Evolutionary conservation across 2,329 filamentous ascomycete species (phyloP), one percentile per base, ranked within the genome.

Genomic region (Ophiostoma montium): DNA sequence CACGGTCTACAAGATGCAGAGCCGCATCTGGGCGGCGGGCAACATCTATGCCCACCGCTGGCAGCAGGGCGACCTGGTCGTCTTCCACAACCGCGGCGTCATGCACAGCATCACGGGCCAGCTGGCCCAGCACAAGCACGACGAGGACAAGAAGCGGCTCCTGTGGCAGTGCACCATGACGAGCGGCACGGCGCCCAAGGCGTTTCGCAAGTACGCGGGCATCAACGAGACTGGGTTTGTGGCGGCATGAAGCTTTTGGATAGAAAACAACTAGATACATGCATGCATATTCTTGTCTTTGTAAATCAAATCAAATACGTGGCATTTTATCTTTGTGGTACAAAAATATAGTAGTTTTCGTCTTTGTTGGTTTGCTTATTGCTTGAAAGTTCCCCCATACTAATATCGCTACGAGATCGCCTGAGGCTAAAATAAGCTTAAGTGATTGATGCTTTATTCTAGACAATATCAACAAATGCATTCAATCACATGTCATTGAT

Each of bases 71-170:
- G 84, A 88, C 59, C 63, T 86, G 51, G 84, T 86, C 1, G 66
- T 89, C 32, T 89, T 89, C 64, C 81, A 89, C 62, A 89, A 89
- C 60, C 75, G 82, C 7, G 84, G 84, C 0, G 70, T 86, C 15
- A 62, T 88, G 50, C 84, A 90, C 62, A 80, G 76, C 7, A 84
- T 89, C 2, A 83, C 86, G 0, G 84, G 84, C 1, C 80, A 80
- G 2, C 88, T 89, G 63, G 72, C 72, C 10, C 35, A 38, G 39
- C 42, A 47, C 49, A 45, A 46, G 15, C 35, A 50, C 9, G 50
- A 52, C 12, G 74, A 80, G 44, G 73, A 82, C n/a, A 83, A 88
- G 67, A 76, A 87, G 35, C 66, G 84, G 36, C 61, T 88, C 51
- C 86, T 89, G 60, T 68, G 84, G 55, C 84, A 89, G 67, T 89